Evolutionary conservation across 345 rosid species (phyloP).

Genomic region (Eucalyptus victrix): DNA sequence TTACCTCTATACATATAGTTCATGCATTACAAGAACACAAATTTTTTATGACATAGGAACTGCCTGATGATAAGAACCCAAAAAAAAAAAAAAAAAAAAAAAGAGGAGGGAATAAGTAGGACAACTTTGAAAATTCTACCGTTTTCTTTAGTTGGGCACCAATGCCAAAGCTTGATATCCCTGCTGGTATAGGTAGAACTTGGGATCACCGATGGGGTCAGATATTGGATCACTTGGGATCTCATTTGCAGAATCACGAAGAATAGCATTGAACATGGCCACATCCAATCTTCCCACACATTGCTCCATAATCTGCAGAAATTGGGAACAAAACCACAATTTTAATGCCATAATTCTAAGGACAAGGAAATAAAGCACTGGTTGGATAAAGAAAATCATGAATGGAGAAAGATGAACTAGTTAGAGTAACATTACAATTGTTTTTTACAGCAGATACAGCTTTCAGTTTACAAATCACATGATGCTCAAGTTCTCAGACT

Average conservation of each 20-base stretch:
- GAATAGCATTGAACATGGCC: conserved; percentile 97
- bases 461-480: background rate
- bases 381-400: background rate
- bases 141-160: conserved; percentile 84
- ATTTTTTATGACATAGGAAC: background rate
- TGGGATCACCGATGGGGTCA: conserved; percentile 72
- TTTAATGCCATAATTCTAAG: background rate
- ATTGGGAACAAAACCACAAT: background rate
- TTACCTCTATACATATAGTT: background rate
- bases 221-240: conserved; percentile 91
- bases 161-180: conserved; percentile 78
- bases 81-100: background rate
- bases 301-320: conserved; percentile 73
- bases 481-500: background rate
- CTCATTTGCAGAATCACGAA: conserved; percentile 75
- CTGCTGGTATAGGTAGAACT: conserved; percentile 82
- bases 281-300: conserved; percentile 89
- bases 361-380: background rate
- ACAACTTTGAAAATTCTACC: conserved; percentile 15
- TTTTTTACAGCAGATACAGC: background rate
- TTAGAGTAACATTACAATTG: background rate
- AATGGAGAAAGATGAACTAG: background rate
- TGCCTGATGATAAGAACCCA: background rate
- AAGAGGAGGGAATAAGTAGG: background rate
- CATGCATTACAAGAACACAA: background rate